phyloP scores from a whole-genome alignment of 2,329 filamentous ascomycete genomes.

The Claviceps lovelessii region DNA sequence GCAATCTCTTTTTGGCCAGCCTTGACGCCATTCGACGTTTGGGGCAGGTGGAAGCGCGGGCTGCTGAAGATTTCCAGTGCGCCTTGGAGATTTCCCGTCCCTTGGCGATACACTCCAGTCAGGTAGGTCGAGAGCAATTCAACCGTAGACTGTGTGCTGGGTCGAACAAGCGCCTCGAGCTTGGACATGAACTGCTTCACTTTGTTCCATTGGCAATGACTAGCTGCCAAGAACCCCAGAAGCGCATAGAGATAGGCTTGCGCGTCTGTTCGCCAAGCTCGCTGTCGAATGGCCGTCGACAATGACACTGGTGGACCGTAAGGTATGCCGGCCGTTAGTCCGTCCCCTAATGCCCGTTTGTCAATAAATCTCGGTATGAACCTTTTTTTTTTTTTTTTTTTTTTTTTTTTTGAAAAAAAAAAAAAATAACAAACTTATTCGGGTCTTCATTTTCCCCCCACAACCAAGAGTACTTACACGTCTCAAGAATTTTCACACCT shows the following conservation, averaged over 20 bases:
- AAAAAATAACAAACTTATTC: too few species aligned
- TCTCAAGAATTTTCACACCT: constrained; percentile 30
- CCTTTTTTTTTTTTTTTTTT: background rate
- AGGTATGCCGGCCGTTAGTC: constrained; percentile 19
- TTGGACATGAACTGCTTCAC: constrained; percentile 44
- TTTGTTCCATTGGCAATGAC: constrained; percentile 53
- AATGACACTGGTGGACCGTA: constrained; percentile 36
- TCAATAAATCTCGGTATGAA: background rate
- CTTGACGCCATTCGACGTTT: constrained; percentile 24
- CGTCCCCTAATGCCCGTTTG: constrained; percentile 17
- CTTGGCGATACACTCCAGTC: constrained; percentile 61
- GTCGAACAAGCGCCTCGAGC: constrained; percentile 31
- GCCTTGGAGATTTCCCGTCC: constrained; percentile 53
- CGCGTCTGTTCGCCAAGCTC: constrained; percentile 50
- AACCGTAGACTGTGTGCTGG: constrained; percentile 26
- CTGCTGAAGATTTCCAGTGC: constrained; percentile 56
- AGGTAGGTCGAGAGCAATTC: constrained; percentile 53
- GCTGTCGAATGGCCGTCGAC: constrained; percentile 41
- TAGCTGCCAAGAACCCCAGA: constrained; percentile 54
- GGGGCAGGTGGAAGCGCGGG: constrained; percentile 35
- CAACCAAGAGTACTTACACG: constrained; percentile 23
- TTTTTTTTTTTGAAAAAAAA: background rate
- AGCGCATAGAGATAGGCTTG: constrained; percentile 59
- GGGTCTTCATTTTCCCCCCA: background rate
- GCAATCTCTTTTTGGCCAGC: constrained; percentile 48